phyloP scores from a whole-genome alignment of 257 asterid genomes.

The Solanum tacnaense region DNA sequence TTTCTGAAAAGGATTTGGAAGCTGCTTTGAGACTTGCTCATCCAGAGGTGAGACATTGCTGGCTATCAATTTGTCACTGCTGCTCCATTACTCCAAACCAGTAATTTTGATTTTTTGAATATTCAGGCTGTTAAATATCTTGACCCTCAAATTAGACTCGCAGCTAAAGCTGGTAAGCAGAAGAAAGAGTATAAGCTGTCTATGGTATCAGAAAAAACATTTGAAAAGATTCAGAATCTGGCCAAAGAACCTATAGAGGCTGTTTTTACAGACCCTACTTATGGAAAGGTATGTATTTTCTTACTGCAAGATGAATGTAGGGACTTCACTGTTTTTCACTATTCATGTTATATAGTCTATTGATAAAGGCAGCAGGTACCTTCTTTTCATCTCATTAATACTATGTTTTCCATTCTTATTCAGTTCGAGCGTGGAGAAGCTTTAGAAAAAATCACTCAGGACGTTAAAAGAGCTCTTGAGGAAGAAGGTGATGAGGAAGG shows the following conservation, averaged over 20 bases:
- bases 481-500: slow-evolving; percentile 84
- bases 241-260: slow-evolving; percentile 78
- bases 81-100: background rate
- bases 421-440: slow-evolving; percentile 98
- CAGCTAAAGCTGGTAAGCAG: slow-evolving; percentile 81
- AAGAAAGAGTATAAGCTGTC: slow-evolving; percentile 71
- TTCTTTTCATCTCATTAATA: slow-evolving; percentile 2
- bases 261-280: slow-evolving; percentile 85
- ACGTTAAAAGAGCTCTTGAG: slow-evolving; percentile 59
- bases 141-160: slow-evolving; percentile 86
- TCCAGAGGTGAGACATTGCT: slow-evolving; percentile 55
- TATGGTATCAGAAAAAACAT: slow-evolving; percentile 55
- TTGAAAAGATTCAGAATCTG: slow-evolving; percentile 70
- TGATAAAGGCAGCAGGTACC: background rate
- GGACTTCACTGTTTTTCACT: background rate
- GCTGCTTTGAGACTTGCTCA: slow-evolving; percentile 93
- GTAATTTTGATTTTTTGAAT: slow-evolving; percentile 21
- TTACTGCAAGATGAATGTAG: background rate
- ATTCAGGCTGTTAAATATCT: slow-evolving; percentile 80
- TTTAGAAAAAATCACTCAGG: slow-evolving; percentile 66
- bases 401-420: slow-evolving; percentile 6
- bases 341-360: background rate
- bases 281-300: slow-evolving; percentile 64
- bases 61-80: slow-evolving; percentile 2
- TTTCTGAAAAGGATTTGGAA: slow-evolving; percentile 80